A percentile compares a stretch with the other conserved stretches of the same genome.
Conservation (phyloP, 2,329 filamentous ascomycete species). For the Fusarium protoensiforme region DNA sequence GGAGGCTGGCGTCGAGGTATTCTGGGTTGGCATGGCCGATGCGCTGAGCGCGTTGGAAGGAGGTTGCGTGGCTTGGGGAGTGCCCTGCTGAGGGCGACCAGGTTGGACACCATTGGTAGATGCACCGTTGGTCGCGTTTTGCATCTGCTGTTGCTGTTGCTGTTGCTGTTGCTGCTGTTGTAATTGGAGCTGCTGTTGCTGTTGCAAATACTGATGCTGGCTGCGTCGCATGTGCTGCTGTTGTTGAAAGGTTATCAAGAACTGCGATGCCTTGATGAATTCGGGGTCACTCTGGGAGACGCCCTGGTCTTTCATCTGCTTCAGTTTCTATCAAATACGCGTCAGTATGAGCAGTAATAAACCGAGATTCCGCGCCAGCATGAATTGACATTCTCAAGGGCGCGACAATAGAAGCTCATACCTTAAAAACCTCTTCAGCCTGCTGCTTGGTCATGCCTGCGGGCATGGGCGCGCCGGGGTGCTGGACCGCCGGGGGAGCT, state of each 20-base stretch:
- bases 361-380: not conserved
- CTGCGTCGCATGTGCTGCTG: slow-evolving; percentile 67
- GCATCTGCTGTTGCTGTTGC: slow-evolving; percentile 59
- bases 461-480: slow-evolving; percentile 71
- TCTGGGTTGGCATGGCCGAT: slow-evolving; percentile 51
- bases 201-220: slow-evolving; percentile 57
- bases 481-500: slow-evolving; percentile 74
- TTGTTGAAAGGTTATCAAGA: slow-evolving; percentile 78
- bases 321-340: slow-evolving; percentile 74
- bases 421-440: slow-evolving; percentile 78
- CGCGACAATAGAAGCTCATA: slow-evolving; percentile 53
- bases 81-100: slow-evolving; percentile 52
- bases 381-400: not conserved
- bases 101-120: slow-evolving; percentile 60
- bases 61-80: slow-evolving; percentile 46
- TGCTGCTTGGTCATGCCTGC: slow-evolving; percentile 79
- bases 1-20: slow-evolving; percentile 45
- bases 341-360: slow-evolving; percentile 28
- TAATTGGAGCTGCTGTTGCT: slow-evolving; percentile 62
- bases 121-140: slow-evolving; percentile 66
- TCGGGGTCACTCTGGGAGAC: slow-evolving; percentile 87
- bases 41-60: slow-evolving; percentile 50
- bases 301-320: slow-evolving; percentile 87
- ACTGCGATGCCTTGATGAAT: slow-evolving; percentile 82
- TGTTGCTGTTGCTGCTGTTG: slow-evolving; percentile 59